phyloP scores from a whole-genome alignment of 1,284 basidiomycete genomes.

The Ceratobasidium sp. region DNA sequence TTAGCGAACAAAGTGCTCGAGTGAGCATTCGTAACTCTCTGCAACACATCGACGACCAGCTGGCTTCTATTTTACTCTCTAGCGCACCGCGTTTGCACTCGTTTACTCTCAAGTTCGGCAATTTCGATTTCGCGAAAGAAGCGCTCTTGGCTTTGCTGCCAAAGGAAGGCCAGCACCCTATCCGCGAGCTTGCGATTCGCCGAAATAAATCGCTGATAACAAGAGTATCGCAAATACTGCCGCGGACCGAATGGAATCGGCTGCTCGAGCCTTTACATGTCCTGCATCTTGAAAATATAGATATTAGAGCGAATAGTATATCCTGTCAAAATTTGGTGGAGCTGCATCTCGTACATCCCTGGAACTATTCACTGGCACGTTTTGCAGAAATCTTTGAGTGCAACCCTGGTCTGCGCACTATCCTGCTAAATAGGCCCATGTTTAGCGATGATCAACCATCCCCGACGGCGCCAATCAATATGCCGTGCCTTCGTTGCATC shows the following conservation, averaged over 20 bases:
- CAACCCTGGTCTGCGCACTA: neutral
- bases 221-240: neutral
- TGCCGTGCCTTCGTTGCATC: neutral
- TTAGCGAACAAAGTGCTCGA: too few relatives aligned
- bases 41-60: too few relatives aligned
- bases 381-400: neutral
- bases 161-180: neutral
- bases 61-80: neutral
- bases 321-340: constrained; percentile 2
- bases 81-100: neutral
- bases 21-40: neutral
- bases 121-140: neutral
- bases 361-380: neutral
- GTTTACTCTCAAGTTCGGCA: neutral
- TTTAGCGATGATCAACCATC: neutral
- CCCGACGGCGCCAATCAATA: neutral
- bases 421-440: neutral
- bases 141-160: neutral
- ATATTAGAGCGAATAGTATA: neutral
- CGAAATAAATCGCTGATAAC: neutral
- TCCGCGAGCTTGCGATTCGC: neutral
- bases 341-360: neutral
- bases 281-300: neutral
- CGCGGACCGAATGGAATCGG: neutral
- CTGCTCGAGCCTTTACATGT: neutral